Conservation (phyloP, 2,329 filamentous ascomycete genomes). For the Sporothrix dimorphospora region DNA sequence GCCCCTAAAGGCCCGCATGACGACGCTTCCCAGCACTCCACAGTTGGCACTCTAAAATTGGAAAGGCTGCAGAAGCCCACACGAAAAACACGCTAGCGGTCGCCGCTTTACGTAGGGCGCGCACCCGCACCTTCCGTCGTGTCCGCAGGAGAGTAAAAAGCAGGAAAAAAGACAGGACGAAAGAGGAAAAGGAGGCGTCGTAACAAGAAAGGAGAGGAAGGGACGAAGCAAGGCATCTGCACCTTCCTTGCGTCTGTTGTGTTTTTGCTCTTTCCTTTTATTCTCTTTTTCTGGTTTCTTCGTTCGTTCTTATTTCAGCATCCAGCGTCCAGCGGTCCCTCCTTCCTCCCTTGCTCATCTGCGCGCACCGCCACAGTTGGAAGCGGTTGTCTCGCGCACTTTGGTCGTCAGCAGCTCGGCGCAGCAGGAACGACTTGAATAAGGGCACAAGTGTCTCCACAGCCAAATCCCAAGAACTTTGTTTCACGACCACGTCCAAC, state of each 20-base stretch:
- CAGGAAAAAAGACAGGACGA: neutral
- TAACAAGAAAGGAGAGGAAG: neutral
- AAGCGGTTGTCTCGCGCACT: neutral
- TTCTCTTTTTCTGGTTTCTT: neutral
- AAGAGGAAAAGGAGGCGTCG: neutral
- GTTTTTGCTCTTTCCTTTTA: neutral
- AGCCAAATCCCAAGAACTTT: neutral
- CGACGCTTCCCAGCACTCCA: neutral
- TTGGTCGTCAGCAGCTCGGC: slow-evolving; percentile 5
- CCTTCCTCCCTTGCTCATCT: neutral
- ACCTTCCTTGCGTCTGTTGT: neutral
- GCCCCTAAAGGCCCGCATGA: neutral
- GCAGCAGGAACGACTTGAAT: slow-evolving; percentile 1
- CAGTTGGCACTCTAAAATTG: slow-evolving; percentile 7
- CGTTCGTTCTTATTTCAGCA: neutral
- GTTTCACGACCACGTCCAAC: neutral
- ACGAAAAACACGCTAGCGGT: neutral
- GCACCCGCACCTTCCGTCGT: slow-evolving; percentile 15
- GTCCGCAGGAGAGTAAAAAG: neutral
- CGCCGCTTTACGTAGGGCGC: neutral
- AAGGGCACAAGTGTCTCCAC: neutral
- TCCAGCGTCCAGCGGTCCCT: neutral
- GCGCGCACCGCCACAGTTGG: neutral
- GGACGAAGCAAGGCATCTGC: neutral
- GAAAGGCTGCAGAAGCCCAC: neutral